A percentile compares a stretch with the other conserved stretches of the same genome.
Conservation (phyloP, 2,329 filamentous ascomycete genomes). For the Coleophoma eucalyptorum region DNA sequence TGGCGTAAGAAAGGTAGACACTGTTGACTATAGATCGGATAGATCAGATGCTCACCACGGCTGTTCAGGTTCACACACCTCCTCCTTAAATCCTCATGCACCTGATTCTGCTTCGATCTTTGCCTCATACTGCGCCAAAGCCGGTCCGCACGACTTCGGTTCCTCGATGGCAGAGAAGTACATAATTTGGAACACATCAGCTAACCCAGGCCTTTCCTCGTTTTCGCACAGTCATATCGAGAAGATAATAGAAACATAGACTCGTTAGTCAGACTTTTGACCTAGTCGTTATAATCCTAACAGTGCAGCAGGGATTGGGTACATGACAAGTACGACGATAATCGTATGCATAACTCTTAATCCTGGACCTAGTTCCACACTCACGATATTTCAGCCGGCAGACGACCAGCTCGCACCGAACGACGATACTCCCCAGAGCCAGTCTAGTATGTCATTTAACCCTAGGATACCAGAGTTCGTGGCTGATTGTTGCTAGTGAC, state of each 20-base stretch:
- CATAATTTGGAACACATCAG: slow-evolving; percentile 37
- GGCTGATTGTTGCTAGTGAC: slow-evolving; percentile 32
- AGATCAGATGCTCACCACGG: no score
- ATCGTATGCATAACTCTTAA: slow-evolving; percentile 38
- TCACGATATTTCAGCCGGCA: slow-evolving; percentile 21
- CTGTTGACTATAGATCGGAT: no score
- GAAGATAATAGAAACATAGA: slow-evolving; percentile 65
- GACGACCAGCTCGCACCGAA: slow-evolving; percentile 18
- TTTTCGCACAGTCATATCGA: slow-evolving; percentile 53
- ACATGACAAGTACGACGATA: slow-evolving; percentile 83
- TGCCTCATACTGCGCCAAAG: slow-evolving; percentile 29
- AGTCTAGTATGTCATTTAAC: slow-evolving; percentile 17
- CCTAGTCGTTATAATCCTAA: slow-evolving; percentile 2
- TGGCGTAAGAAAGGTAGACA: slow-evolving; percentile 81
- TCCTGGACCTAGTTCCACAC: slow-evolving; percentile 6
- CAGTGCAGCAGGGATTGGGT: slow-evolving; percentile 73
- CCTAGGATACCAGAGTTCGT: not conserved
- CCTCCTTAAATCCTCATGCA: slow-evolving; percentile 29
- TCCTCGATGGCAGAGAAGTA: slow-evolving; percentile 29
- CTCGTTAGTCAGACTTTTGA: slow-evolving; percentile 47
- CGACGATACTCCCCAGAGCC: slow-evolving; percentile 25
- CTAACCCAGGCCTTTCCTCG: slow-evolving; percentile 38
- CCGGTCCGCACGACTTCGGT: slow-evolving; percentile 22
- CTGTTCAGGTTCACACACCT: slow-evolving; percentile 28
- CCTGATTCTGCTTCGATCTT: slow-evolving; percentile 22